Conservation (phyloP, 2,329 filamentous ascomycete species). For the Claviceps sp. region DNA sequence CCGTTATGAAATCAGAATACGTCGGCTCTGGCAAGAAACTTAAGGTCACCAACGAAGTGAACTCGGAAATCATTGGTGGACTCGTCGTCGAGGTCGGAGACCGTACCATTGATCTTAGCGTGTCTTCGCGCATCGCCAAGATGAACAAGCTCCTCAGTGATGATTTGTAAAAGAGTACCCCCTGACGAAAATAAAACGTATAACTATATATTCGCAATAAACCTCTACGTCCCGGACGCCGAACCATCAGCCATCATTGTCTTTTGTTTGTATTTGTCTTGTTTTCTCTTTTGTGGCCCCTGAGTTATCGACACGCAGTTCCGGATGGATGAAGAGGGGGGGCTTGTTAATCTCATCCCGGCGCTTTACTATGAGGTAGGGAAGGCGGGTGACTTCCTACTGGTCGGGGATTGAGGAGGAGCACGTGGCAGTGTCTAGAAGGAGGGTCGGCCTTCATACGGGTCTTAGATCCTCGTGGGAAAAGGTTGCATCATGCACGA, state of each 20-base stretch:
- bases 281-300: background rate
- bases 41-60: conserved; percentile 89
- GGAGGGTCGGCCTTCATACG: background rate
- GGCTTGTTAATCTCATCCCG: too few species aligned
- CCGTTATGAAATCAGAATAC: conserved; percentile 80
- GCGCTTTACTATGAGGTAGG: too few species aligned
- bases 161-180: conserved; percentile 60
- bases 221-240: background rate
- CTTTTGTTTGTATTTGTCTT: background rate
- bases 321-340: too few species aligned
- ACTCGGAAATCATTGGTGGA: conserved; percentile 87
- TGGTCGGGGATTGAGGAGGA: background rate
- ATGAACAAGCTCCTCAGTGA: conserved; percentile 99
- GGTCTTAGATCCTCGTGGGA: background rate
- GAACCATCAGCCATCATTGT: background rate
- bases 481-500: background rate
- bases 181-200: conserved; percentile 8
- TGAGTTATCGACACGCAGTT: background rate
- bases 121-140: conserved; percentile 87
- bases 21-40: conserved; percentile 89
- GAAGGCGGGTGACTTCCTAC: too few species aligned
- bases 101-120: conserved; percentile 94
- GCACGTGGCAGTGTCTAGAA: background rate
- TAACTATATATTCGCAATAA: conserved; percentile 1
- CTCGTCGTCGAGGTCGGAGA: conserved; percentile 94